Conservation (phyloP, 2,329 filamentous ascomycete species). For the Parascedosporium putredinis region DNA sequence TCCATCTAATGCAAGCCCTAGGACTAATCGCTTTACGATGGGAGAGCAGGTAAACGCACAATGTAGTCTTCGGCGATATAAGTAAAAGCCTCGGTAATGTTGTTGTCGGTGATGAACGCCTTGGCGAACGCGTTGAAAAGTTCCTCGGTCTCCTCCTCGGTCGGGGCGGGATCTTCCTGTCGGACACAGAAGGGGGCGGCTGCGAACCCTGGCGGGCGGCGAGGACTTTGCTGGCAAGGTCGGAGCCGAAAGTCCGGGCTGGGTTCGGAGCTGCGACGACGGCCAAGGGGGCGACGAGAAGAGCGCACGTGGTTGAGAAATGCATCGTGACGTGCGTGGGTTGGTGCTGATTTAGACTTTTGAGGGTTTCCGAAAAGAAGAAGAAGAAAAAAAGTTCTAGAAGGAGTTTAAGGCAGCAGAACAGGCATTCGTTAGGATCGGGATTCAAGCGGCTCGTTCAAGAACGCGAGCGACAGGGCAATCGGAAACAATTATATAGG, state of each 20-base stretch:
- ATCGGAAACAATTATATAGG: neutral
- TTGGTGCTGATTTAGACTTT: too few relatives aligned
- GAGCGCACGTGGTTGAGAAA: neutral
- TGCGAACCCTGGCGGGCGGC: neutral
- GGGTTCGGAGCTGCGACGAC: neutral
- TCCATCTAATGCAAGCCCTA: too few relatives aligned
- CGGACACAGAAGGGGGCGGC: neutral
- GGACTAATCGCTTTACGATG: too few relatives aligned
- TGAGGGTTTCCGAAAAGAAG: neutral
- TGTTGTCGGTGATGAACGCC: conserved; percentile 5
- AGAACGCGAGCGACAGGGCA: too few relatives aligned
- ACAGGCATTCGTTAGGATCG: too few relatives aligned
- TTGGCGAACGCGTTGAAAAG: conserved; percentile 5
- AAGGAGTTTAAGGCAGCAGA: too few relatives aligned
- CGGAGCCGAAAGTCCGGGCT: neutral
- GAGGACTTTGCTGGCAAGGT: neutral
- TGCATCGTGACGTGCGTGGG: neutral
- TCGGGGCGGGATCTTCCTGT: neutral
- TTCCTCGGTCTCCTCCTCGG: conserved; percentile 6
- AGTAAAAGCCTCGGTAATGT: conserved; percentile 8
- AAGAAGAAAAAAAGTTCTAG: neutral
- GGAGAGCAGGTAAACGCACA: neutral
- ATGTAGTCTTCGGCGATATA: conserved; percentile 9
- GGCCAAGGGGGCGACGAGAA: neutral
- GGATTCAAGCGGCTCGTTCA: too few relatives aligned